phyloP scores from a whole-genome alignment of 495 filamentous ascomycete species.

The Chaetomidium leptoderma region DNA sequence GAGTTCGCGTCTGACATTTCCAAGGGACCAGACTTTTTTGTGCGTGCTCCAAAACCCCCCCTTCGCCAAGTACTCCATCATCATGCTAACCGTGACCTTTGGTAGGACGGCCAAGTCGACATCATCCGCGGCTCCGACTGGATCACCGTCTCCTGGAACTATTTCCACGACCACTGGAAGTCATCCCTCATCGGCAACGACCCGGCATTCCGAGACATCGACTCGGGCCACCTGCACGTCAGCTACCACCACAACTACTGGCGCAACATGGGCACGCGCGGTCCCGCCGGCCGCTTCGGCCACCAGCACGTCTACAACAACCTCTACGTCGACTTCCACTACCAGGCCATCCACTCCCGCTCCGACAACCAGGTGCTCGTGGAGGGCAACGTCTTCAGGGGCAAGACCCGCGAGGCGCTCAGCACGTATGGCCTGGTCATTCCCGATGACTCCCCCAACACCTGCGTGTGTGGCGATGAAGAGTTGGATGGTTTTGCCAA shows the following conservation, averaged over 20 bases:
- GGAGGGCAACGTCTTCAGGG: conserved; percentile 46
- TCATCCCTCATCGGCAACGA: conserved; percentile 59
- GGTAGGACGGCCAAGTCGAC: conserved; percentile 59
- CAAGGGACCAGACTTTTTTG: conserved; percentile 60
- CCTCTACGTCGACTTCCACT: conserved; percentile 40
- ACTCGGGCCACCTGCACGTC: conserved; percentile 53
- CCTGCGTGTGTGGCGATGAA: conserved; percentile 26
- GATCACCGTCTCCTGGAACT: conserved; percentile 48
- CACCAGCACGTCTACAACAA: conserved; percentile 51
- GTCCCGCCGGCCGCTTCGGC: conserved; percentile 59
- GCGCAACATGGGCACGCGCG: conserved; percentile 57
- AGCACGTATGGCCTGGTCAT: conserved; percentile 47
- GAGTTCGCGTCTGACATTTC: conserved; percentile 56
- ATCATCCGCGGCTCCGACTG: conserved; percentile 52
- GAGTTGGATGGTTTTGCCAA: conserved; percentile 33
- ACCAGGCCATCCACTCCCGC: conserved; percentile 52
- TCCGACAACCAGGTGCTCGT: conserved; percentile 52
- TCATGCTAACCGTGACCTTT: background rate
- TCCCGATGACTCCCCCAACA: conserved; percentile 38
- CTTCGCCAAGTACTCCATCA: conserved; percentile 26
- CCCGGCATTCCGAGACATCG: conserved; percentile 41
- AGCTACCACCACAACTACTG: conserved; percentile 61
- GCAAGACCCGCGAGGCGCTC: conserved; percentile 40
- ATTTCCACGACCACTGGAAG: conserved; percentile 63
- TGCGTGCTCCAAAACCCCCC: conserved; percentile 34